Evolutionary conservation across 345 rosid genomes (phyloP).

Genomic region (Psidium friedrichsthalianum): DNA sequence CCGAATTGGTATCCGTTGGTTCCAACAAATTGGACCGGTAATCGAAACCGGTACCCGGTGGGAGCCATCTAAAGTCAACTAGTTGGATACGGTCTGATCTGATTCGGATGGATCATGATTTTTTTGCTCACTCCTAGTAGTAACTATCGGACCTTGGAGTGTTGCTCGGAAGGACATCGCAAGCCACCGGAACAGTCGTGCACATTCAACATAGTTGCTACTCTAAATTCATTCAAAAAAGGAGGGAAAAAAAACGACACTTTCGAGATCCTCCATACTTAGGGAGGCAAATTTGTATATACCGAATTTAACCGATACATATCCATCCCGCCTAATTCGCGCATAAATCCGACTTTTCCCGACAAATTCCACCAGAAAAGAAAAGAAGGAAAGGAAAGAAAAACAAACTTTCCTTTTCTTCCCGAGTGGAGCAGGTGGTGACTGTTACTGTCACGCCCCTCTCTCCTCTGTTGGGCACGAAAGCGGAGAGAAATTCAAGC

Average conservation of each 20-base stretch:
- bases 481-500: not conserved
- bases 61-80: too few species aligned
- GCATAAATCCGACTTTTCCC: too few species aligned
- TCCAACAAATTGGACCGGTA: too few species aligned
- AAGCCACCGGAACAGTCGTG: not conserved
- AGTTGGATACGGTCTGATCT: too few species aligned
- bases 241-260: too few species aligned
- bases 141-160: too few species aligned
- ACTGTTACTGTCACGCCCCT: not conserved
- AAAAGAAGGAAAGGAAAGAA: fast-evolving
- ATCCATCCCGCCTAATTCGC: too few species aligned
- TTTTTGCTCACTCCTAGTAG: too few species aligned
- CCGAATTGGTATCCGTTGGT: too few species aligned
- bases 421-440: not conserved
- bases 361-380: not conserved
- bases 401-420: not conserved
- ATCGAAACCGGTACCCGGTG: too few species aligned
- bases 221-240: not conserved
- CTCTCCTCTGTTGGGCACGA: not conserved
- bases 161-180: not conserved
- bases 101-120: too few species aligned
- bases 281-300: not conserved
- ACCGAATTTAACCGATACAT: too few species aligned
- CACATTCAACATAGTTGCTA: fast-evolving
- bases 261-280: not conserved